These are phyloP conservation scores for Suhomyces pyralidae DNA, from an alignment of 805 yeast genomes.

Conservation along the genomic window DNA sequence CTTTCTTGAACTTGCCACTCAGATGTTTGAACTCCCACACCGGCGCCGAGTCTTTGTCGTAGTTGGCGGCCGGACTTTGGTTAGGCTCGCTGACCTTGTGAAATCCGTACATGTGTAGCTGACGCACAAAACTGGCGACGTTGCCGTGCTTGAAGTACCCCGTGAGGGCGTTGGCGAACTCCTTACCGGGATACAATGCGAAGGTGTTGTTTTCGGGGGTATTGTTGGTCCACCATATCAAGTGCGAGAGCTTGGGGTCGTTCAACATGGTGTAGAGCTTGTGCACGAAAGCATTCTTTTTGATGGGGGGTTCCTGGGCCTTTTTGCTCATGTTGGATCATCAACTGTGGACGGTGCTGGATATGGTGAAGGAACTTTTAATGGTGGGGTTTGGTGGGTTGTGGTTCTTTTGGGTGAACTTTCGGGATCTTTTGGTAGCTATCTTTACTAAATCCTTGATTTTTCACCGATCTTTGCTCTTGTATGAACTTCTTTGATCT, in stretches of 20 bases:
- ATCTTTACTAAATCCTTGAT: background rate
- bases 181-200: conserved; percentile 62
- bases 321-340: conserved; percentile 22
- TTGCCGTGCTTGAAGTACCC: conserved; percentile 90
- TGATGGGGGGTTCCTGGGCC: conserved; percentile 27
- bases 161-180: conserved; percentile 59
- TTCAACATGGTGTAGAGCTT: conserved; percentile 40
- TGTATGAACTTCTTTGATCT: background rate
- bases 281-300: conserved; percentile 60
- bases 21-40: conserved; percentile 59
- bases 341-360: background rate
- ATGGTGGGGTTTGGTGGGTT: background rate
- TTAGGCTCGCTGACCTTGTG: conserved; percentile 66
- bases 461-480: background rate
- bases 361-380: background rate
- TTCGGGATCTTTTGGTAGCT: background rate
- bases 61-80: conserved; percentile 5
- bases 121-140: conserved; percentile 89
- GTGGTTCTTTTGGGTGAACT: background rate
- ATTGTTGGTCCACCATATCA: conserved; percentile 46
- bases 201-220: conserved; percentile 50
- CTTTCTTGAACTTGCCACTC: conserved; percentile 48
- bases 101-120: conserved; percentile 94
- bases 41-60: conserved; percentile 24
- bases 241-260: conserved; percentile 31